Percentiles rank a stretch among this genome's conserved stretches.
phyloP scores from a whole-genome alignment of 306 rosid genomes.

The Dicorynia guianensis region DNA sequence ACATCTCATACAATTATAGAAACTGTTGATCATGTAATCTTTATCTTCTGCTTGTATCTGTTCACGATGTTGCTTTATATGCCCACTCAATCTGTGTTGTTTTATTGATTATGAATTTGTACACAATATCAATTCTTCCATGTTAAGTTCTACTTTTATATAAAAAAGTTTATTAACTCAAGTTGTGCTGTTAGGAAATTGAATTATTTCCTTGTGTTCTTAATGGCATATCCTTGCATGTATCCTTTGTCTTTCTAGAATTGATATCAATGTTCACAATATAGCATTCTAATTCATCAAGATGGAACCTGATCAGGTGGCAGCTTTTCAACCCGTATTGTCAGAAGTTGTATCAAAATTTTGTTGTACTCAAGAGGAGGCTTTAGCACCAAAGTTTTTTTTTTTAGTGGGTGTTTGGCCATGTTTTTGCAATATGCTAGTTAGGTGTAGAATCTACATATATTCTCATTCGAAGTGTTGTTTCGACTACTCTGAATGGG shows the following conservation, averaged over 20 bases:
- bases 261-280: constrained; percentile 44
- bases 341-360: constrained; percentile 22
- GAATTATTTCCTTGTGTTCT: constrained; percentile 49
- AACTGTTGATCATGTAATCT: not conserved
- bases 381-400: constrained; percentile 44
- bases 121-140: not conserved
- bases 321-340: too few relatives aligned
- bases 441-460: constrained; percentile 46
- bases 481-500: not conserved
- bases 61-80: not conserved
- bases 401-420: constrained; percentile 45
- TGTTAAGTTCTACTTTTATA: not conserved
- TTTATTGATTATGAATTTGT: constrained; percentile 13
- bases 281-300: constrained; percentile 37
- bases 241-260: constrained; percentile 53
- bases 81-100: not conserved
- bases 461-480: constrained; percentile 32
- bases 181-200: constrained; percentile 25
- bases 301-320: constrained; percentile 42
- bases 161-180: not conserved
- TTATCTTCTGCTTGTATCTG: not conserved
- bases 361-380: constrained; percentile 43
- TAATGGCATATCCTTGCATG: constrained; percentile 34
- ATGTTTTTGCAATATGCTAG: constrained; percentile 36
- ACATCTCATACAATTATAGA: not conserved